Evolutionary conservation across 2,329 filamentous ascomycete genomes (phyloP).

Genomic region (Elsinoe australis): DNA sequence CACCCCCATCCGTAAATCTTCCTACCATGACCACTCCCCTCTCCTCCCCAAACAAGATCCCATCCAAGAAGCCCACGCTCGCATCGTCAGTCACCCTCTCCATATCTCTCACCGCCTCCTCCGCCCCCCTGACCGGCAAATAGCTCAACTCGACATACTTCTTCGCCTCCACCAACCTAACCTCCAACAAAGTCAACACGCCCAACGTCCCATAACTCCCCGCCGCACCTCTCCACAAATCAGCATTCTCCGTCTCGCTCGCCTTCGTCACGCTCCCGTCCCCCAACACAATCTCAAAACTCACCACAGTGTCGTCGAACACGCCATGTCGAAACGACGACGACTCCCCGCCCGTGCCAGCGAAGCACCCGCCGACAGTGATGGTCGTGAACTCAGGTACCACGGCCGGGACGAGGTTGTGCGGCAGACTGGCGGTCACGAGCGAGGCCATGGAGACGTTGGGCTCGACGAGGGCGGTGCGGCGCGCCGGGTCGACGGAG

Average conservation of each 20-base stretch:
- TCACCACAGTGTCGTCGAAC: conserved; percentile 56
- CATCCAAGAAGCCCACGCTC: conserved; percentile 59
- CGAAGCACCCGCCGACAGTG: conserved; percentile 59
- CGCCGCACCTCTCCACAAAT: conserved; percentile 53
- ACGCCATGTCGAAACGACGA: conserved; percentile 59
- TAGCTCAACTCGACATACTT: conserved; percentile 57
- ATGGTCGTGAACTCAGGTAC: conserved; percentile 68
- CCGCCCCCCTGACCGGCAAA: conserved; percentile 44
- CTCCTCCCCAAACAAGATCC: conserved; percentile 53
- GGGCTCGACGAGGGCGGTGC: conserved; percentile 52
- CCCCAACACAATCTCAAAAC: conserved; percentile 56
- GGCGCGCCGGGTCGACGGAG: conserved; percentile 34
- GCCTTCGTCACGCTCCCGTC: conserved; percentile 49
- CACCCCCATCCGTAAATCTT: conserved; percentile 37
- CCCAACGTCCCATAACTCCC: conserved; percentile 55
- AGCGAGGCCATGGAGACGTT: conserved; percentile 63
- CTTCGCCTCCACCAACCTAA: conserved; percentile 49
- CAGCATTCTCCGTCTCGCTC: conserved; percentile 40
- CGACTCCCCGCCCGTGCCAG: conserved; percentile 60
- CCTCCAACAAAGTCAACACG: conserved; percentile 53
- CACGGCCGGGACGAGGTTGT: conserved; percentile 54
- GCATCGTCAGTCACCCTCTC: conserved; percentile 38
- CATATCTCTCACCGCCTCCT: conserved; percentile 45
- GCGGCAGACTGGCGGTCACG: conserved; percentile 48
- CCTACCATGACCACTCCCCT: conserved; percentile 56